phyloP scores from a whole-genome alignment of 345 rosid genomes.

The Camelina hispida region DNA sequence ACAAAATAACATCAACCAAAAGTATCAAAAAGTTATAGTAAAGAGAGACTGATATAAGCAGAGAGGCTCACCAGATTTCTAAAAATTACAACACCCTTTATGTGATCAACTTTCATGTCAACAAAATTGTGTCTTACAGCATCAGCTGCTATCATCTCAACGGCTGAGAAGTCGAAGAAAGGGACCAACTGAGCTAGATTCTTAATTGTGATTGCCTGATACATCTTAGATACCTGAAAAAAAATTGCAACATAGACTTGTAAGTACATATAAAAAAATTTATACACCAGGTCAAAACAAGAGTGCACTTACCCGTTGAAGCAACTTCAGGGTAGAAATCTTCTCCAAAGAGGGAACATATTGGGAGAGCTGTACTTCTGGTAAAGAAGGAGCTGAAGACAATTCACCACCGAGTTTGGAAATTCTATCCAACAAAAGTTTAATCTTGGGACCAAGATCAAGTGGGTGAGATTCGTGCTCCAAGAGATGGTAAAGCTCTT shows the following conservation, averaged over 20 bases:
- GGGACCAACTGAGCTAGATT: constrained; percentile 78
- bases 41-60: background rate
- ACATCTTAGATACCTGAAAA: constrained; percentile 80
- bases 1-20: background rate
- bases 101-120: constrained; percentile 85
- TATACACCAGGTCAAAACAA: background rate
- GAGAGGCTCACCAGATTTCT: constrained; percentile 60
- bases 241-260: background rate
- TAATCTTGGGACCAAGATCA: constrained; percentile 76
- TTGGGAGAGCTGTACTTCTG: constrained; percentile 79
- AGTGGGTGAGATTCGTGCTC: constrained; percentile 84
- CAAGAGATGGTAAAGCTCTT: constrained; percentile 81
- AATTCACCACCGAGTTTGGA: constrained; percentile 88
- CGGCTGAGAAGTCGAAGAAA: constrained; percentile 71
- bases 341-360: constrained; percentile 83
- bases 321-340: constrained; percentile 81
- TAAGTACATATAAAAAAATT: background rate
- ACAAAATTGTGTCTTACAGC: constrained; percentile 78
- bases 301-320: constrained; percentile 65
- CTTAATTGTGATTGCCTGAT: constrained; percentile 77
- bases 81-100: constrained; percentile 70
- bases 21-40: background rate
- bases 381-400: constrained; percentile 81
- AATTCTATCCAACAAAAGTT: constrained; percentile 68
- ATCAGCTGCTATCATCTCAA: constrained; percentile 88